Conservation (phyloP, 2,329 filamentous ascomycete genomes). For the Aspergillus clavatus region DNA sequence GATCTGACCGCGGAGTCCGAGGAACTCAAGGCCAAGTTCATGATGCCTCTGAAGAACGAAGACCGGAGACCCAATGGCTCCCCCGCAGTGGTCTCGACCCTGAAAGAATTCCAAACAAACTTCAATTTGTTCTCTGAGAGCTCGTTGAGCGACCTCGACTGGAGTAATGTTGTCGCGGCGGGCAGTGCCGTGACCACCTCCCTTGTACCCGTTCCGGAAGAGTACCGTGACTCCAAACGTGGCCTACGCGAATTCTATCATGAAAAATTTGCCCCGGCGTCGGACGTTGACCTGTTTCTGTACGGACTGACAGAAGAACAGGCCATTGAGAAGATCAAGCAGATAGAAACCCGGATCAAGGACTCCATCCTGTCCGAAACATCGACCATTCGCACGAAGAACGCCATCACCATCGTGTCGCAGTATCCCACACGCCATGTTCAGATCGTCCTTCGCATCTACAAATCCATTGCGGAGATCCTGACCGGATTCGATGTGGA, state of each 20-base stretch:
- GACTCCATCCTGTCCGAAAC: slow-evolving; percentile 78
- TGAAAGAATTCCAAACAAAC: slow-evolving; percentile 71
- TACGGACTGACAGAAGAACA: slow-evolving; percentile 74
- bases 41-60: slow-evolving; percentile 36
- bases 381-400: slow-evolving; percentile 78
- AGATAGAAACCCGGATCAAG: slow-evolving; percentile 70
- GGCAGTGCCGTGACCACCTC: slow-evolving; percentile 78
- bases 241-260: slow-evolving; percentile 69
- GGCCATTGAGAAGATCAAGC: slow-evolving; percentile 75
- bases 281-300: slow-evolving; percentile 81
- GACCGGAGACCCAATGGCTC: slow-evolving; percentile 60
- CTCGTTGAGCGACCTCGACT: slow-evolving; percentile 69
- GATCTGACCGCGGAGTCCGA: slow-evolving; percentile 27
- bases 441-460: slow-evolving; percentile 80
- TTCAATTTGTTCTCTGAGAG: slow-evolving; percentile 79
- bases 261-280: slow-evolving; percentile 72
- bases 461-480: slow-evolving; percentile 78
- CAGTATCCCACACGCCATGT: slow-evolving; percentile 80
- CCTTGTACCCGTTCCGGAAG: slow-evolving; percentile 63
- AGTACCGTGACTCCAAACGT: slow-evolving; percentile 59
- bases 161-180: slow-evolving; percentile 75
- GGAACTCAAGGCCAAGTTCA: slow-evolving; percentile 29
- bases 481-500: slow-evolving; percentile 86
- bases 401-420: slow-evolving; percentile 78
- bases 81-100: slow-evolving; percentile 61